phyloP scores from a whole-genome alignment of 2,329 filamentous ascomycete genomes.

The Fusarium siculi region DNA sequence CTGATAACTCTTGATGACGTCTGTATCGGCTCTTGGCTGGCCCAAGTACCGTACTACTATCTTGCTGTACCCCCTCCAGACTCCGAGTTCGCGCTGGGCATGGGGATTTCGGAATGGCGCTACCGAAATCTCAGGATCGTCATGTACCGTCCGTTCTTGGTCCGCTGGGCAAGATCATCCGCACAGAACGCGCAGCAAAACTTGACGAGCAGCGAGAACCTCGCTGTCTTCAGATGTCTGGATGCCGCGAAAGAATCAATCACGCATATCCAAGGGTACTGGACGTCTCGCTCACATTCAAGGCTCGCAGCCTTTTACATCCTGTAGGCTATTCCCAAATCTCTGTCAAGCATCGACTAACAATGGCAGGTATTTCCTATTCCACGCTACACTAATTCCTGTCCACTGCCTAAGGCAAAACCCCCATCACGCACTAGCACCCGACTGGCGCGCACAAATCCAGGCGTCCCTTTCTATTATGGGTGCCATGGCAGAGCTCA shows the following conservation, averaged over 20 bases:
- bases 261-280: conserved; percentile 11
- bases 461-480: conserved; percentile 27
- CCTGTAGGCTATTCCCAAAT: neutral
- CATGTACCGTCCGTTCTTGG: conserved; percentile 28
- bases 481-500: conserved; percentile 30
- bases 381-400: conserved; percentile 28
- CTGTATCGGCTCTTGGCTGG: conserved; percentile 27
- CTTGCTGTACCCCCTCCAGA: neutral
- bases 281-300: conserved; percentile 21
- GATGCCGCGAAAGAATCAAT: conserved; percentile 28
- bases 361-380: conserved; percentile 15
- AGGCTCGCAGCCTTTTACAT: conserved; percentile 28
- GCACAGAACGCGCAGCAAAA: conserved; percentile 14
- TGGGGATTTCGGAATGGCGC: conserved; percentile 22
- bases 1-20: conserved; percentile 23
- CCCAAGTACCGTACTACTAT: conserved; percentile 29
- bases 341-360: neutral
- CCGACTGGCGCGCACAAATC: conserved; percentile 31
- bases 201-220: conserved; percentile 20
- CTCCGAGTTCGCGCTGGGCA: conserved; percentile 16
- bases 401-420: conserved; percentile 25
- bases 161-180: conserved; percentile 21
- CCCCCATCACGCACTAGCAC: conserved; percentile 14
- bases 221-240: conserved; percentile 25
- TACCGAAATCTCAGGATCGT: conserved; percentile 26